Evolutionary conservation across 2,329 filamentous ascomycete genomes (phyloP).

Genomic region (Trichoderma koningiopsis): DNA sequence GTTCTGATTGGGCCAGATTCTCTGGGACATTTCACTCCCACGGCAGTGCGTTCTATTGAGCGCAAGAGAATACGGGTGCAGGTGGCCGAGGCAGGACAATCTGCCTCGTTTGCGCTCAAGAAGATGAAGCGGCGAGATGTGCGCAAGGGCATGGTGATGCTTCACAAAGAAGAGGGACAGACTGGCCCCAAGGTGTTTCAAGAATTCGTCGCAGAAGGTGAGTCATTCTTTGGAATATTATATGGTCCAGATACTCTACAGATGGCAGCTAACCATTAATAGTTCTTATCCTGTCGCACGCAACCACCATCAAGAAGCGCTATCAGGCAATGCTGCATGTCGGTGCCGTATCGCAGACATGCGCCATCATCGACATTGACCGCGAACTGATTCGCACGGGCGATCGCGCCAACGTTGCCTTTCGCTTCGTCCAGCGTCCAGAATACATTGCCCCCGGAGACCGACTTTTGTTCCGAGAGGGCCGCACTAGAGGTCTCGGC

Average conservation of each 20-base stretch:
- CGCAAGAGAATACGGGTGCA: conserved; percentile 89
- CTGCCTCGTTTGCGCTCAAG: conserved; percentile 87
- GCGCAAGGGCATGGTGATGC: conserved; percentile 95
- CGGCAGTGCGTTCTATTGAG: conserved; percentile 89
- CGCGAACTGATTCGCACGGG: conserved; percentile 93
- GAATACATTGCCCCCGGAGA: conserved; percentile 91
- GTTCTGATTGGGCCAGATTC: conserved; percentile 89
- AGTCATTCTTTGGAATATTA: conserved; percentile 25
- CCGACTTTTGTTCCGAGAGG: conserved; percentile 88
- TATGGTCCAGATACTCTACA: no score
- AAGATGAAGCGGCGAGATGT: conserved; percentile 89
- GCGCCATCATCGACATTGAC: conserved; percentile 95
- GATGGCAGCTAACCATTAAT: background rate
- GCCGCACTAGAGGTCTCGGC: conserved; percentile 89
- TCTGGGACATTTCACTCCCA: conserved; percentile 84
- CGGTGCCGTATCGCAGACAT: conserved; percentile 91
- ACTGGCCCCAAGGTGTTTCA: conserved; percentile 69
- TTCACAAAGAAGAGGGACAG: conserved; percentile 77
- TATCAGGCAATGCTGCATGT: conserved; percentile 99
- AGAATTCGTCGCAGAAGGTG: conserved; percentile 79
- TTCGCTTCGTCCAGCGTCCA: conserved; percentile 89
- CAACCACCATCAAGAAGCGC: conserved; percentile 93
- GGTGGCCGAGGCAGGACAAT: conserved; percentile 86
- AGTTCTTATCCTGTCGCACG: conserved; percentile 93
- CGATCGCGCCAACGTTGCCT: conserved; percentile 90